A percentile compares a stretch with the other conserved stretches of the same genome.
These are phyloP conservation scores for Rubroboletus pulcherrimus DNA, from an alignment of 768 basidiomycete species.

Conservation along the genomic window DNA sequence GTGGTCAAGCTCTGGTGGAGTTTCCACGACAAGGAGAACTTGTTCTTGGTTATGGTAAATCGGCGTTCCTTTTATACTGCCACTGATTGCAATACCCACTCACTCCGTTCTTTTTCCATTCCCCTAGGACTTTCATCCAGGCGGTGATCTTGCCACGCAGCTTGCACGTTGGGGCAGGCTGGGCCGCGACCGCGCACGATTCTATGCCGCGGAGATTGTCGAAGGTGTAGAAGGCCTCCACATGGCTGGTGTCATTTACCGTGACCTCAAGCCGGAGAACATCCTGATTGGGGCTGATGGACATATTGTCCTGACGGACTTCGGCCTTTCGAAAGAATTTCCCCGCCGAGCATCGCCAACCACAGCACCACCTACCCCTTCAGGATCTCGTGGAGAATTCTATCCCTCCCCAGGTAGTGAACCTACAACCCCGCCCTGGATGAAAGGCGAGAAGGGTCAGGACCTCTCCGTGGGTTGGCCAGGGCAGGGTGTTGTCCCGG, in stretches of 20 bases:
- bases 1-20: constrained; percentile 96
- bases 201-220: constrained; percentile 96
- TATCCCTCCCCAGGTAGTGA: constrained; percentile 40
- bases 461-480: constrained; percentile 58
- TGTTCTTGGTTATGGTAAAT: constrained; percentile 91
- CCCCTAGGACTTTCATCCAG: constrained; percentile 84
- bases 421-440: constrained; percentile 70
- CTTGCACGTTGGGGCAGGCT: constrained; percentile 93
- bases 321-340: constrained; percentile 92
- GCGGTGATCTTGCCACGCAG: constrained; percentile 96
- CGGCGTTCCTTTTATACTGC: constrained; percentile 14
- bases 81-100: constrained; percentile 2
- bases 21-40: constrained; percentile 96
- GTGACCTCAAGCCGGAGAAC: constrained; percentile 96
- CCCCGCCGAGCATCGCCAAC: constrained; percentile 47
- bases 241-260: constrained; percentile 91
- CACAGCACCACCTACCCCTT: constrained; percentile 58
- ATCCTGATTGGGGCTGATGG: constrained; percentile 92
- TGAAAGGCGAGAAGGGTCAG: constrained; percentile 58
- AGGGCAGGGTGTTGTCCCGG: constrained; percentile 42
- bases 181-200: constrained; percentile 89
- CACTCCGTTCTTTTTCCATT: constrained; percentile 14
- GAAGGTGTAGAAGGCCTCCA: constrained; percentile 96
- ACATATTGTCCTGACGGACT: constrained; percentile 96
- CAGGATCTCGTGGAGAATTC: constrained; percentile 50